These are phyloP conservation scores for Lagenaria siceraria DNA, from an alignment of 306 rosid genomes.

Conservation along the genomic window DNA sequence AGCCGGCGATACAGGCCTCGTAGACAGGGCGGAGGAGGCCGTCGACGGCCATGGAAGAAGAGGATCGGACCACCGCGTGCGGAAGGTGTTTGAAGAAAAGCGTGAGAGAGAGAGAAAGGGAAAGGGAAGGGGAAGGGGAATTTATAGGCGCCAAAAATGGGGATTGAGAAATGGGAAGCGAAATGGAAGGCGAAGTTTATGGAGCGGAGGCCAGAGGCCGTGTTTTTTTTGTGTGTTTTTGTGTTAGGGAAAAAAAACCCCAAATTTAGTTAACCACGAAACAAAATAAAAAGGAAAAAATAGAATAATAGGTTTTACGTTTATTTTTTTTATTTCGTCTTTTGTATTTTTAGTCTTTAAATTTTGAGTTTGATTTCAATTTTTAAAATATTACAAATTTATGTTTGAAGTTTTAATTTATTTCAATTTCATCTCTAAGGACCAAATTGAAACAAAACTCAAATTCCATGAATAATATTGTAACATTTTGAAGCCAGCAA, in stretches of 20 bases:
- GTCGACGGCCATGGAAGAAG: not conserved
- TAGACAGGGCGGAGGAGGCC: constrained; percentile 6
- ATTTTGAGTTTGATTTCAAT: too few relatives aligned
- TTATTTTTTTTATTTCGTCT: too few relatives aligned
- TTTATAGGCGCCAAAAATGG: not conserved
- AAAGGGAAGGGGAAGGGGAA: too few relatives aligned
- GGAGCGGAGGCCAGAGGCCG: not conserved
- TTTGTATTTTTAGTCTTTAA: too few relatives aligned
- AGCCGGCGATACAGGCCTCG: constrained; percentile 11
- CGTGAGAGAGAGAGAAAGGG: not conserved
- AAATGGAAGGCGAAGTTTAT: not conserved
- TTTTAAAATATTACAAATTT: too few relatives aligned
- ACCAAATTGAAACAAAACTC: too few relatives aligned
- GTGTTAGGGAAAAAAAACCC: not conserved
- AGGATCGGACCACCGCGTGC: not conserved
- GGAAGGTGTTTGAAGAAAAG: not conserved
- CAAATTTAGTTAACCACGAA: not conserved
- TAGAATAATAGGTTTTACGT: too few relatives aligned
- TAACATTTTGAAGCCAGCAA: too few relatives aligned
- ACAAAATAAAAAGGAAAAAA: too few relatives aligned
- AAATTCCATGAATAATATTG: too few relatives aligned
- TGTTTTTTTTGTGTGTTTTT: not conserved
- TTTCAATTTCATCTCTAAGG: too few relatives aligned
- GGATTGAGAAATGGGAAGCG: not conserved
- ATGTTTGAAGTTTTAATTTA: too few relatives aligned